These are phyloP conservation scores for Zygosaccharomyces sapae DNA, from an alignment of 1,139 yeast genomes.

Conservation along the genomic window DNA sequence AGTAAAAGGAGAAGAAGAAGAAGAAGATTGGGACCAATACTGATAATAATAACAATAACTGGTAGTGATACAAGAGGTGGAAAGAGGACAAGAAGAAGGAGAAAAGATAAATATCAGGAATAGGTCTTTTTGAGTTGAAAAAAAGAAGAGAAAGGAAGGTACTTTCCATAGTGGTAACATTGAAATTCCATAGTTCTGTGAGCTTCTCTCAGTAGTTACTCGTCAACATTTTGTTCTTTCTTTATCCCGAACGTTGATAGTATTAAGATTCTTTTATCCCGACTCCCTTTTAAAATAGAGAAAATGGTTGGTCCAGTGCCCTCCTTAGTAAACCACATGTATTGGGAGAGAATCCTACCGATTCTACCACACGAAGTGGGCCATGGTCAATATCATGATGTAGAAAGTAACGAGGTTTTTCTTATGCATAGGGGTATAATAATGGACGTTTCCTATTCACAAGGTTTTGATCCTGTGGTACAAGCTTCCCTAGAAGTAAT, in stretches of 20 bases:
- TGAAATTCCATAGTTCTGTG: too few relatives aligned
- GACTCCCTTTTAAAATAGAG: not conserved
- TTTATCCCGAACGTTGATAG: too few relatives aligned
- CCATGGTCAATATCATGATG: constrained; percentile 23
- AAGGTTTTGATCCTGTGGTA: constrained; percentile 22
- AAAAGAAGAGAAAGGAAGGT: too few relatives aligned
- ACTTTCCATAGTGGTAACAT: too few relatives aligned
- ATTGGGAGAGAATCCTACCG: constrained; percentile 21
- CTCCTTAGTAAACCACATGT: constrained; percentile 20
- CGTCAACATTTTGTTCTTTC: not conserved
- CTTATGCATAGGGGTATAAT: constrained; percentile 24
- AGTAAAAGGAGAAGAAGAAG: not conserved
- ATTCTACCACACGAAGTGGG: constrained; percentile 25
- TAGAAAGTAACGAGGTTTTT: constrained; percentile 26
- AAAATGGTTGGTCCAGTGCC: constrained; percentile 13
- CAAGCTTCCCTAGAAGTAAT: constrained; percentile 22
- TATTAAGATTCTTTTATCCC: not conserved
- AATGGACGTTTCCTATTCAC: constrained; percentile 24
- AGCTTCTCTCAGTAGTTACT: not conserved
- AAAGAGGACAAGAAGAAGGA: not conserved
- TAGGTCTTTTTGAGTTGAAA: too few relatives aligned
- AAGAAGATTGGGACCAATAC: not conserved
- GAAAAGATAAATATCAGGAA: not conserved
- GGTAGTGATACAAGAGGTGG: not conserved
- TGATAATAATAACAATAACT: not conserved